Conservation (phyloP, 805 yeast species). For the Lipomyces sp. region DNA sequence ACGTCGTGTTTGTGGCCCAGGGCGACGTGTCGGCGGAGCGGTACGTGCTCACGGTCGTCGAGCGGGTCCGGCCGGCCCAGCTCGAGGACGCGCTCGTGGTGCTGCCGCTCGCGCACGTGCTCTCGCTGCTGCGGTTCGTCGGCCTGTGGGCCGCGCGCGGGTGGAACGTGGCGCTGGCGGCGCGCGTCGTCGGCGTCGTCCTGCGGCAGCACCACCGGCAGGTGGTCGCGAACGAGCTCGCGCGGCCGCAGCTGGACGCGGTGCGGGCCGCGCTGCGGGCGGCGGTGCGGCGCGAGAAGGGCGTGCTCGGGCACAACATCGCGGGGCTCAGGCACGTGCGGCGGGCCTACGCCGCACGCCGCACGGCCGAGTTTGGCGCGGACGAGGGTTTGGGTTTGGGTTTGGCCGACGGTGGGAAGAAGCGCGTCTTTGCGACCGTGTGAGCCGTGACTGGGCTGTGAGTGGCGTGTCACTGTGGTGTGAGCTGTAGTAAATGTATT, state of each 20-base stretch:
- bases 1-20: constrained; percentile 72
- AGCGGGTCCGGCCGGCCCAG: constrained; percentile 74
- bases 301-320: constrained; percentile 75
- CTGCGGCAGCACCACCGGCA: constrained; percentile 75
- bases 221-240: constrained; percentile 48
- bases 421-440: constrained; percentile 66
- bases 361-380: constrained; percentile 70
- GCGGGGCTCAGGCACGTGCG: constrained; percentile 75
- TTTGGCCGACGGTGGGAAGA: constrained; percentile 58
- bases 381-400: constrained; percentile 55
- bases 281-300: constrained; percentile 50
- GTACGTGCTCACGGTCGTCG: constrained; percentile 70
- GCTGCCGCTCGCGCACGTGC: constrained; percentile 80
- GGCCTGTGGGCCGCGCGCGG: constrained; percentile 61
- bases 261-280: constrained; percentile 62
- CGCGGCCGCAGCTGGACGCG: constrained; percentile 61
- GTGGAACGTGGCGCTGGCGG: constrained; percentile 58
- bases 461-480: not conserved
- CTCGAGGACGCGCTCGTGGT: constrained; percentile 90
- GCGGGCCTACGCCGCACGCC: constrained; percentile 74
- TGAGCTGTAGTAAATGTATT: too few species aligned
- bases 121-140: constrained; percentile 67
- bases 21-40: constrained; percentile 62
- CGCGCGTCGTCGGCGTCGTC: constrained; percentile 72
- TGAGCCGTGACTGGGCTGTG: not conserved